Evolutionary conservation across 2,329 filamentous ascomycete genomes (phyloP).

Genomic region (Sclerotinia nivalis): DNA sequence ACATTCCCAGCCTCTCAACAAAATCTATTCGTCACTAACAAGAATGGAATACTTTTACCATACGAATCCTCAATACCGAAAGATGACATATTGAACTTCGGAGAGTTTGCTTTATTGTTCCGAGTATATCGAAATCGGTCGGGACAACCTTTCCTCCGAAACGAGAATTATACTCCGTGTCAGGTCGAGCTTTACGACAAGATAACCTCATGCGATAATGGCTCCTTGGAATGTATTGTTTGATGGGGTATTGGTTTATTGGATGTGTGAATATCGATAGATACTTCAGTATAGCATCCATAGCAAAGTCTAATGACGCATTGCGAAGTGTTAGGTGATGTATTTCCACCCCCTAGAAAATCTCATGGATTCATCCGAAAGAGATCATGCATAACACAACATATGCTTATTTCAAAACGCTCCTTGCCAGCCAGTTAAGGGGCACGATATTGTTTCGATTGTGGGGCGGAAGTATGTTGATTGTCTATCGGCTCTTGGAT

Average conservation of each 20-base stretch:
- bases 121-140: neutral
- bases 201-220: neutral
- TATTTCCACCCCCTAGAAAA: neutral
- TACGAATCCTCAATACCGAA: too few relatives aligned
- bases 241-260: neutral
- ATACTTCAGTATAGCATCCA: neutral
- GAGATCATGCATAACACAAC: neutral
- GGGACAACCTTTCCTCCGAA: neutral
- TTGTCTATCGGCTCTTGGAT: too few relatives aligned
- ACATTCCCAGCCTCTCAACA: neutral
- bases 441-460: neutral
- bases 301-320: neutral
- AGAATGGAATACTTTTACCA: neutral
- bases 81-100: neutral
- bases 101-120: neutral
- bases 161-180: neutral
- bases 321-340: neutral
- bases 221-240: neutral
- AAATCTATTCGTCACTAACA: too few relatives aligned
- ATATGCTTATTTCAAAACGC: neutral
- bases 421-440: neutral
- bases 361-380: neutral
- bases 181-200: neutral
- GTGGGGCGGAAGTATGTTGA: too few relatives aligned
- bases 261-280: neutral